Percentiles rank a stretch among this genome's conserved stretches.
Conservation (phyloP, 139 green algal species). For the Coelastrella sp. region DNA sequence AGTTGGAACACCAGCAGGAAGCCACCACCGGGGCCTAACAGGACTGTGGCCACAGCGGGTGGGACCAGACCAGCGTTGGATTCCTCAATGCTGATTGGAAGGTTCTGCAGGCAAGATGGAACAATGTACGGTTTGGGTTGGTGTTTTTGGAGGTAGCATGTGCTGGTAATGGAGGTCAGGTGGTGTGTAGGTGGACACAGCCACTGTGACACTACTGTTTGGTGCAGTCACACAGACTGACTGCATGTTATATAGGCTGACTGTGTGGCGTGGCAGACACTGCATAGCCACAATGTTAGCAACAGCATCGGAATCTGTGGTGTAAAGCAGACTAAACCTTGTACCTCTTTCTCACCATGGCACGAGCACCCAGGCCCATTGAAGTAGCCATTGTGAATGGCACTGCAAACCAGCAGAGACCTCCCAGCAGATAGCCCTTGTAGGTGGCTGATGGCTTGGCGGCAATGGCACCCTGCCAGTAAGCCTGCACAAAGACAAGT, state of each 20-base stretch:
- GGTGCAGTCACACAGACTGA: too few relatives aligned
- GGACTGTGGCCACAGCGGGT: constrained; percentile 81
- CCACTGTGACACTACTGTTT: too few relatives aligned
- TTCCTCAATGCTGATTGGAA: constrained; percentile 86
- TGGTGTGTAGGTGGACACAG: too few relatives aligned
- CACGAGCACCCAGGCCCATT: constrained; percentile 87
- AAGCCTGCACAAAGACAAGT: neutral
- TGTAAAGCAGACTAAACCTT: too few relatives aligned
- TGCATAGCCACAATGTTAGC: too few relatives aligned
- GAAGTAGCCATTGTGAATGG: constrained; percentile 95
- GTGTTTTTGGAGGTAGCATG: too few relatives aligned
- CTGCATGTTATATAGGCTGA: too few relatives aligned
- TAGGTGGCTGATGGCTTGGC: constrained; percentile 84
- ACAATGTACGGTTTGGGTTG: too few relatives aligned
- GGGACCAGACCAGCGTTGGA: constrained; percentile 87
- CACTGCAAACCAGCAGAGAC: constrained; percentile 95
- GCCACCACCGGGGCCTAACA: constrained; percentile 89
- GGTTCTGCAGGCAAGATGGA: constrained; percentile 51
- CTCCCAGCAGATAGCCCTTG: constrained; percentile 88
- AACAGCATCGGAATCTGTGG: too few relatives aligned
- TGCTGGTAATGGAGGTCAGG: too few relatives aligned
- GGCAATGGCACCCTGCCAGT: constrained; percentile 95
- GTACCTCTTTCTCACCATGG: constrained; percentile 58
- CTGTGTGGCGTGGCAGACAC: too few relatives aligned
- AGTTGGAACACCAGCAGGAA: constrained; percentile 87